Base-by-base conservation (phyloP, 495 filamentous ascomycete species). In the Hyaloscypha bicolor region DNA sequence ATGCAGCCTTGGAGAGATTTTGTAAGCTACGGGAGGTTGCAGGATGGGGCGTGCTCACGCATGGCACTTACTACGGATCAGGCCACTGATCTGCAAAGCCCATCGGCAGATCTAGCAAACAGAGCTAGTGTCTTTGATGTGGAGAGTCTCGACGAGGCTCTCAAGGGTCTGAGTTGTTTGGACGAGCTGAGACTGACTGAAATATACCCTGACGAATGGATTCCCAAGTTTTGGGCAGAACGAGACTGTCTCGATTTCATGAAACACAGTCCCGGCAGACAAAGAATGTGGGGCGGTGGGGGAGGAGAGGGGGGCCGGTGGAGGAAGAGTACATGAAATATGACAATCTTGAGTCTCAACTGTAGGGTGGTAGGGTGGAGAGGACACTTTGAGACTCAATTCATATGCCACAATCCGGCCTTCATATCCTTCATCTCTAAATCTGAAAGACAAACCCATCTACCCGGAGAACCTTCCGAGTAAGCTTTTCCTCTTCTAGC, bases 61-160 rank as follows among this genome's bases (percentile, higher is more conserved):
- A 70, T 66, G 63, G 60, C 45, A 8, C 30, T 31, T 22, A 14
- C 63, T 19, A 66, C 61, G 1, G 35, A 59, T 60, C 62, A 63
- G 58, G 25, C 58, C 58, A 66, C 62, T 69, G 59, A 55, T 60
- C 48, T 68, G 39, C 35, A 32, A 45, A 51, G 60, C 45, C 31
- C 42, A 48, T 48, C 42, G 42, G 32, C 55, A 51, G 39, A 37
- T 65, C 25, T 59, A n/a, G 48, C 70, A 72, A 72, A 72, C 70
- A 62, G 67, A 64, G 39, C 29, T 52, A 32, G 39, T 9, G 21
- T 51, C 42, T 37, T 25, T 25, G 9, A 48, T 9, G 16, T 52
- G 4, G 29, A 25, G 22, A 37, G 63, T 69, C 67, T 62, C 63
- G 48, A 72, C 29, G 33, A 58, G 70, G 59, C 55, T 33, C 48